These are phyloP conservation scores for Candida tetrigidarum DNA, from an alignment of 1,139 yeast species.

Conservation along the genomic window DNA sequence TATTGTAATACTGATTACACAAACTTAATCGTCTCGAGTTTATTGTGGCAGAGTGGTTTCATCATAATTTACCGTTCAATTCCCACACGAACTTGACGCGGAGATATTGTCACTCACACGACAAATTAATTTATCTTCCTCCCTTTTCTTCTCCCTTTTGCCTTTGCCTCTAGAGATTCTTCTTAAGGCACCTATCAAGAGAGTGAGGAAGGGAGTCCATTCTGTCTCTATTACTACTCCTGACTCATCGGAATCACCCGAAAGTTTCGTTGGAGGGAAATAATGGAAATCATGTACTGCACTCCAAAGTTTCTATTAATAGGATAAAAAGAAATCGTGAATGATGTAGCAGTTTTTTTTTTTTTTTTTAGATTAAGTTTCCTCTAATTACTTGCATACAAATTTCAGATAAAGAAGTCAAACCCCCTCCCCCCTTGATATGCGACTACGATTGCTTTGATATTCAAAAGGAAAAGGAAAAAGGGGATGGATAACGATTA, in stretches of 20 bases:
- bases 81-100: background rate
- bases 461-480: too few relatives aligned
- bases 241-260: too few relatives aligned
- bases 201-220: too few relatives aligned
- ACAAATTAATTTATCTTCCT: background rate
- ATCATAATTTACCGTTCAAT: background rate
- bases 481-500: too few relatives aligned
- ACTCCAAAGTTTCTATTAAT: background rate
- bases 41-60: background rate
- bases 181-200: too few relatives aligned
- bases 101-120: conserved; percentile 4
- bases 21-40: background rate
- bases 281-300: too few relatives aligned
- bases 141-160: background rate
- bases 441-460: background rate
- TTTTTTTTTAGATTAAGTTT: background rate
- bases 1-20: background rate
- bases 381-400: conserved; percentile 1
- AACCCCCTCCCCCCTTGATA: background rate
- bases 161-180: too few relatives aligned
- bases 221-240: too few relatives aligned
- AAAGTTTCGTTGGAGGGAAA: too few relatives aligned
- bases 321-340: background rate
- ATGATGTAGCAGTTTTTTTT: background rate
- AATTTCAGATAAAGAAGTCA: background rate